A percentile compares a stretch with the other conserved stretches of the same genome.
These are phyloP conservation scores for Eutypella sp. DNA, from an alignment of 2,329 filamentous ascomycete species.

Conservation along the genomic window DNA sequence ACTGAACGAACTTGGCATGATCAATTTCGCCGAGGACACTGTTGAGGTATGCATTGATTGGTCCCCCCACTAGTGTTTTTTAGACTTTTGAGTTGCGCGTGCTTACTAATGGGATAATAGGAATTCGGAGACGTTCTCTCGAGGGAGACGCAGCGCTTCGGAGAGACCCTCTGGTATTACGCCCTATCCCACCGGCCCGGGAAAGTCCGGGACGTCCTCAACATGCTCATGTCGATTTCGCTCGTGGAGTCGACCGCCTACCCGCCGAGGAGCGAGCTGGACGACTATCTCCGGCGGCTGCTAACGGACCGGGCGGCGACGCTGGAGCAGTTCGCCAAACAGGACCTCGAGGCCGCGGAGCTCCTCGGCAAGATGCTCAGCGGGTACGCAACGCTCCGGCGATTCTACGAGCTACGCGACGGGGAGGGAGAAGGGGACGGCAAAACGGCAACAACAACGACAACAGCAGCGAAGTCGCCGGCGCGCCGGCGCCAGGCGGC, in stretches of 20 bases:
- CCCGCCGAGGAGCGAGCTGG: conserved; percentile 66
- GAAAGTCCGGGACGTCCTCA: conserved; percentile 81
- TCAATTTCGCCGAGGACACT: conserved; percentile 71
- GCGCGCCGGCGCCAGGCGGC: conserved; percentile 65
- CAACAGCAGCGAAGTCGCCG: conserved; percentile 46
- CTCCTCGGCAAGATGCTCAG: conserved; percentile 81
- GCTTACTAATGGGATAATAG: conserved; percentile 42
- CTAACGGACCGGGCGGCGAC: conserved; percentile 67
- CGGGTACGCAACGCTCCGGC: conserved; percentile 85
- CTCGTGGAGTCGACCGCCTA: conserved; percentile 80
- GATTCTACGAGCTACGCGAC: conserved; percentile 87
- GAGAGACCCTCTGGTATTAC: conserved; percentile 85
- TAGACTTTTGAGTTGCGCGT: neutral
- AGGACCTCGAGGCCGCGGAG: conserved; percentile 76
- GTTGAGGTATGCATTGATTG: too few relatives aligned
- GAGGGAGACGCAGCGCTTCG: conserved; percentile 70
- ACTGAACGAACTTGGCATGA: conserved; percentile 73
- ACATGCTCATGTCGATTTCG: conserved; percentile 81
- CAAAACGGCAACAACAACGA: too few relatives aligned
- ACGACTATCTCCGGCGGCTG: conserved; percentile 64
- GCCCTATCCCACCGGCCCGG: conserved; percentile 72
- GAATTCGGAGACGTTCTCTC: conserved; percentile 77
- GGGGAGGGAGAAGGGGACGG: conserved; percentile 36
- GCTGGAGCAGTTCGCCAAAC: conserved; percentile 64
- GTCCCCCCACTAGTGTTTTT: too few relatives aligned